These are phyloP conservation scores for Euphrasia arctica DNA, from an alignment of 305 asterid species.

Conservation along the genomic window DNA sequence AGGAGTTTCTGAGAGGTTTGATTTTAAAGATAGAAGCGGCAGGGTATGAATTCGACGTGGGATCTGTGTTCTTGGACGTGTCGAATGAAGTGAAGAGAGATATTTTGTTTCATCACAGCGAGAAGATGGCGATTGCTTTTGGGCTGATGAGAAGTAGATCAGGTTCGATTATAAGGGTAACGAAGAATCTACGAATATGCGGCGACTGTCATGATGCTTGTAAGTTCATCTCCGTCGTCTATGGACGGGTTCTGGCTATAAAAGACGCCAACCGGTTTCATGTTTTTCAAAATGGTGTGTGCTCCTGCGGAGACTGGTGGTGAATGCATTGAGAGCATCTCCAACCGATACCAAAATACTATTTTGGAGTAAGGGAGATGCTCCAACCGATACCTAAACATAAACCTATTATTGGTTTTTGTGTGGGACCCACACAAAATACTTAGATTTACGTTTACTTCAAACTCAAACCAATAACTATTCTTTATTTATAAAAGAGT, in stretches of 20 bases:
- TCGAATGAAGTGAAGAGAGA: slow-evolving; percentile 4
- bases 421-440: too few relatives aligned
- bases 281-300: slow-evolving; percentile 25
- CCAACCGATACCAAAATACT: too few relatives aligned
- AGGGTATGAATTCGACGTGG: slow-evolving; percentile 37
- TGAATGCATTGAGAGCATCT: slow-evolving; percentile 4
- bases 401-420: too few relatives aligned
- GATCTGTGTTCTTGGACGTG: slow-evolving; percentile 36
- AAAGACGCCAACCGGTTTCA: slow-evolving; percentile 28
- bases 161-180: slow-evolving; percentile 33
- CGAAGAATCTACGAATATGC: slow-evolving; percentile 44
- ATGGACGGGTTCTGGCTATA: slow-evolving; percentile 32
- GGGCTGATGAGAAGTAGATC: slow-evolving; percentile 42
- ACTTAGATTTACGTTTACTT: too few relatives aligned
- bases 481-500: too few relatives aligned
- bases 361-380: too few relatives aligned
- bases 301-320: slow-evolving; percentile 46
- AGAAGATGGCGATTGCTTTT: slow-evolving; percentile 54
- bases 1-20: slow-evolving; percentile 32
- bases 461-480: too few relatives aligned
- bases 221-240: slow-evolving; percentile 43
- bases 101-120: slow-evolving; percentile 39
- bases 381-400: too few relatives aligned
- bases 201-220: slow-evolving; percentile 44
- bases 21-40: slow-evolving; percentile 28